phyloP scores from a whole-genome alignment of 2,329 filamentous ascomycete genomes.

The Lasiodiplodia theobromae region DNA sequence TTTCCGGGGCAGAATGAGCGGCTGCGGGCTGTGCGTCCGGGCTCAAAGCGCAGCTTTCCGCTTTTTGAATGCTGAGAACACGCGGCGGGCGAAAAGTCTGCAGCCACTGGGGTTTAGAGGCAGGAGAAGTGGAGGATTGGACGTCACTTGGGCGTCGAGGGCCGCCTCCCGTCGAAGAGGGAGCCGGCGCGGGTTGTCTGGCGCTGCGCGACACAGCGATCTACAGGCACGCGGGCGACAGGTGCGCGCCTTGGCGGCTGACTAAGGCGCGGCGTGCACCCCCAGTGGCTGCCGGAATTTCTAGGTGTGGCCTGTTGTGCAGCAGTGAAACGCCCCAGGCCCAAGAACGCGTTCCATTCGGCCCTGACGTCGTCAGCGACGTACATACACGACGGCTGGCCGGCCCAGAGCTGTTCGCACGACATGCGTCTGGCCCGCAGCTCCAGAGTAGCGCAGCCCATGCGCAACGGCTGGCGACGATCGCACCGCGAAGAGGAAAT shows the following conservation, averaged over 20 bases:
- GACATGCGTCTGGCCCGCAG: not conserved
- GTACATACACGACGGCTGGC: slow-evolving; percentile 7
- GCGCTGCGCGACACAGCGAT: slow-evolving; percentile 16
- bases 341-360: slow-evolving; percentile 6
- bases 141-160: slow-evolving; percentile 9
- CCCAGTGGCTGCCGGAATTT: slow-evolving; percentile 1
- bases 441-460: slow-evolving; percentile 8
- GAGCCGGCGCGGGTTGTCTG: slow-evolving; percentile 14
- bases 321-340: slow-evolving; percentile 12
- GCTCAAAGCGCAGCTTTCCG: slow-evolving; percentile 3
- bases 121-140: slow-evolving; percentile 14
- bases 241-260: slow-evolving; percentile 15
- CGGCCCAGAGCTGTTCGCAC: not conserved
- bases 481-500: slow-evolving; percentile 8
- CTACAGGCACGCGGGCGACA: slow-evolving; percentile 19
- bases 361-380: slow-evolving; percentile 14
- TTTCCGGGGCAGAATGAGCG: slow-evolving; percentile 19
- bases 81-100: slow-evolving; percentile 21
- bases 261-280: not conserved
- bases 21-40: slow-evolving; percentile 1
- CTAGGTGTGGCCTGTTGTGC: not conserved
- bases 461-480: slow-evolving; percentile 15
- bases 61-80: slow-evolving; percentile 1
- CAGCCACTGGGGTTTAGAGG: slow-evolving; percentile 5
- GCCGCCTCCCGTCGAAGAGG: slow-evolving; percentile 9